Base-by-base conservation (phyloP, 352 stramenopile genomes). In the Phytophthora litchii region DNA sequence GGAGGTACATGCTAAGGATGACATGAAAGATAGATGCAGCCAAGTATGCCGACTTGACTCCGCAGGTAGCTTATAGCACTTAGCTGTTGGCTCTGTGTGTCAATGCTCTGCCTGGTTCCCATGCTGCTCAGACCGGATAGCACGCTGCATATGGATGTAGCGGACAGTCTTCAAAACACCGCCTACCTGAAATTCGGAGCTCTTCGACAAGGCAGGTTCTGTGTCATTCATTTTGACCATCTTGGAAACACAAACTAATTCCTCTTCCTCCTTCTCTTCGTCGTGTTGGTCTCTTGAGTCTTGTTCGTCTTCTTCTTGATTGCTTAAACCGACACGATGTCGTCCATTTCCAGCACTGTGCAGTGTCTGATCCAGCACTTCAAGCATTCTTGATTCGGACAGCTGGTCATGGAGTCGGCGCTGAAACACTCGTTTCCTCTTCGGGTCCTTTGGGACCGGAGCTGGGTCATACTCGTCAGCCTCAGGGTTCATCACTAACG, bases 231-330 rank as follows among this genome's bases (percentile, higher is more conserved):
- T 11, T 17, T 58, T 54, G 50, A 92, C 70, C 83, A 91, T 91
- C 13, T 57, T 89, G 12, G 79, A 91, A 14, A 89, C 79, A 37
- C 81, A 89, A 34, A 90, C 79, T 12, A 92, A 76, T 48, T 92
- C 83, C 23, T 90, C 72, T 47, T 89, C 72, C 14, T 86, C 72
- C 19, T 75, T 11, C 70, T 67, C 46, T 70, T 75, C 51, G 67
- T 79, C 10, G 53, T 80, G 38, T 58, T 57, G 38, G 40, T 52
- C 20, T 17, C 12, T 45, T 25, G 4, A 31, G 3, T 61, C 54
- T 52, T 71, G 59, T 34, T 70, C 47, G 3, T 65, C 67, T 25
- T 67, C 52, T 31, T 73, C 57, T 32, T 77, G 69, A 31, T 74
- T 77, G 42, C 37, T 53, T 23, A 55, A 49, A 17, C 19, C 13